Conservation (phyloP, 1,284 basidiomycete genomes). For the Wallemia hederae region DNA sequence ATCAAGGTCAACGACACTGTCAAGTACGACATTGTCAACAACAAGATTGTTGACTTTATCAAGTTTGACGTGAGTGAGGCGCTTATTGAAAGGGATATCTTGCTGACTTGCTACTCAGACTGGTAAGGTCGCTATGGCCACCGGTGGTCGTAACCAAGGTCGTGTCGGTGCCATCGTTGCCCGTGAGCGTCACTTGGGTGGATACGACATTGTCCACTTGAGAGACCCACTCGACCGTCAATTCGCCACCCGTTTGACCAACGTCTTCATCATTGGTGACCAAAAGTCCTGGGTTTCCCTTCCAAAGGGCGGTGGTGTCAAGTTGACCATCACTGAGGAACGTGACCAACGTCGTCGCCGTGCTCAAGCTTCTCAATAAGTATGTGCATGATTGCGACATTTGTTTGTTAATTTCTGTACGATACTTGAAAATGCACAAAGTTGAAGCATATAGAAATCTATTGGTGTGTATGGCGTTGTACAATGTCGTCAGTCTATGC, state of each 20-base stretch:
- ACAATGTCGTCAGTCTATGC: background rate
- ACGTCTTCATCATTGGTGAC: conserved; percentile 94
- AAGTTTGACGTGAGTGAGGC: conserved; percentile 31
- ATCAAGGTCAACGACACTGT: conserved; percentile 96
- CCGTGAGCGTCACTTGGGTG: conserved; percentile 88
- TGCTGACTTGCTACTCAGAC: conserved; percentile 22
- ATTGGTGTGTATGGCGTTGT: background rate
- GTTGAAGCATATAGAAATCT: background rate
- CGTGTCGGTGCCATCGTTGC: conserved; percentile 84
- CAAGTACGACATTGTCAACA: conserved; percentile 82
- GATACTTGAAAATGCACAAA: background rate
- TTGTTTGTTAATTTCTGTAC: background rate
- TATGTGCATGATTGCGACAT: background rate
- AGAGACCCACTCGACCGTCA: conserved; percentile 84
- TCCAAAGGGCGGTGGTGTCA: conserved; percentile 92
- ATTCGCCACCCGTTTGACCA: conserved; percentile 87
- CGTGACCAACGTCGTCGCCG: conserved; percentile 22
- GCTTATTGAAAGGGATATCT: background rate
- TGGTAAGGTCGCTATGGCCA: conserved; percentile 91
- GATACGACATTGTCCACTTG: conserved; percentile 92
- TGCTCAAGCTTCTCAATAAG: conserved; percentile 1
- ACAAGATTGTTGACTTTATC: conserved; percentile 80
- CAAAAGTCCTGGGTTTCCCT: conserved; percentile 88
- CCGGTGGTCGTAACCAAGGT: conserved; percentile 98
- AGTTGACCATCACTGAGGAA: conserved; percentile 68